Percentiles rank a stretch among this genome's conserved stretches.
These are phyloP conservation scores for Tolypocladium pustulatum DNA, from an alignment of 2,329 filamentous ascomycete species.

Conservation along the genomic window DNA sequence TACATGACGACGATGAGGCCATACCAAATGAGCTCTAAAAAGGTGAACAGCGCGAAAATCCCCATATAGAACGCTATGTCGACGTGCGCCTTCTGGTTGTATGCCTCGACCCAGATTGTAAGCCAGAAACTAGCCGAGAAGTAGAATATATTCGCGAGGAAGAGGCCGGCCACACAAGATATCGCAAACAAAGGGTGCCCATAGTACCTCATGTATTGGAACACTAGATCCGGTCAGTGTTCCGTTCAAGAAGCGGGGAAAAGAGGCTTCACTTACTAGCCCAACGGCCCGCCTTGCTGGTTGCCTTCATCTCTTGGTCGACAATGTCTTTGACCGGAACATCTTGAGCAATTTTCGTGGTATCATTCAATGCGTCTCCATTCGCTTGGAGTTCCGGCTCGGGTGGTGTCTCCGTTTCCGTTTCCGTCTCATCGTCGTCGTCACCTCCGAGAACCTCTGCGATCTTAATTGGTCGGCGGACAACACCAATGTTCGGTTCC, in stretches of 20 bases:
- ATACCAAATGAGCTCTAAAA: slow-evolving; percentile 31
- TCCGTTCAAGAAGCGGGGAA: slow-evolving; percentile 3
- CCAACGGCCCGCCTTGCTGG: slow-evolving; percentile 32
- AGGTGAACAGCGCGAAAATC: slow-evolving; percentile 36
- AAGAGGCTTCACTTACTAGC: slow-evolving; percentile 24
- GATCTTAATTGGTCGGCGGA: slow-evolving; percentile 32
- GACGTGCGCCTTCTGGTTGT: slow-evolving; percentile 29
- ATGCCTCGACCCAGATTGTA: slow-evolving; percentile 43
- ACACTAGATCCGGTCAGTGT: slow-evolving; percentile 18
- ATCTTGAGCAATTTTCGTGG: slow-evolving; percentile 22
- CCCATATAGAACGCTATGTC: slow-evolving; percentile 41
- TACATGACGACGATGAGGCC: slow-evolving; percentile 34
- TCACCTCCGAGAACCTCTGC: slow-evolving; percentile 25
- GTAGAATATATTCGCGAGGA: slow-evolving; percentile 29
- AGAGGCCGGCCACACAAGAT: slow-evolving; percentile 25
- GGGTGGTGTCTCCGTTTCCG: slow-evolving; percentile 13
- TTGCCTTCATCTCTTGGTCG: slow-evolving; percentile 35
- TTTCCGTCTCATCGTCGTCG: slow-evolving; percentile 18
- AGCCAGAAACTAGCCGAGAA: slow-evolving; percentile 37
- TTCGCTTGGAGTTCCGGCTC: slow-evolving; percentile 18
- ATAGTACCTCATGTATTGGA: slow-evolving; percentile 41
- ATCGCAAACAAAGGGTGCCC: slow-evolving; percentile 33
- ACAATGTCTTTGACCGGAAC: slow-evolving; percentile 30
- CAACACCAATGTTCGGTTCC: slow-evolving; percentile 34
- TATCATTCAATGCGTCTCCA: slow-evolving; percentile 17